Evolutionary conservation across 1,284 basidiomycete species (phyloP).

Genomic region (Microbotryum lychnidis-dioicae): DNA sequence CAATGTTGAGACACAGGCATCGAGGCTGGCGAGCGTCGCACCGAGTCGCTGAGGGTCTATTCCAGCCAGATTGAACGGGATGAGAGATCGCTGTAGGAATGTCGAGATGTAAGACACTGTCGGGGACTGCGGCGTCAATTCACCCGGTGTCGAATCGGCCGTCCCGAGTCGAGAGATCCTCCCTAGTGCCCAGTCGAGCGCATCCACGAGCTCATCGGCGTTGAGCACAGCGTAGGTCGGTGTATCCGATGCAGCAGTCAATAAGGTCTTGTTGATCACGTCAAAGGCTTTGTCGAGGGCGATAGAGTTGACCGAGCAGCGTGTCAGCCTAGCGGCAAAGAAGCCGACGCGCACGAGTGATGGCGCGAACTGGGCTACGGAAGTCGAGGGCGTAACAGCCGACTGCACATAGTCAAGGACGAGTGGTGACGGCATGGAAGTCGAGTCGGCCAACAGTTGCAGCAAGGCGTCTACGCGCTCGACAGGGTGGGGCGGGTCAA

Average conservation of each 20-base stretch:
- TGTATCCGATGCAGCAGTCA: not conserved
- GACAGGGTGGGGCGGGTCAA: too few relatives aligned
- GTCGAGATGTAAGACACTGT: not conserved
- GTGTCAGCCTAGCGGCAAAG: slow-evolving; percentile 1
- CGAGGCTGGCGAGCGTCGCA: too few relatives aligned
- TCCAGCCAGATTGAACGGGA: too few relatives aligned
- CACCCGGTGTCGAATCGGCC: not conserved
- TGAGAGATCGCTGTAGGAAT: not conserved
- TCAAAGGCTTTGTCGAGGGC: slow-evolving; percentile 2
- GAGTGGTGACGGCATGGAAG: not conserved
- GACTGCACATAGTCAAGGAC: not conserved
- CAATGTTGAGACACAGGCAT: not conserved
- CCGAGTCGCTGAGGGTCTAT: too few relatives aligned
- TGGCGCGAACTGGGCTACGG: not conserved
- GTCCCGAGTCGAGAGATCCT: not conserved
- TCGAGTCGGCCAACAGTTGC: too few relatives aligned
- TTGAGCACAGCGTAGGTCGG: not conserved
- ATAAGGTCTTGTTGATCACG: not conserved
- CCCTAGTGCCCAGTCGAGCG: slow-evolving; percentile 2
- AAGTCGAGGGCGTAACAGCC: not conserved
- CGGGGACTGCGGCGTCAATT: not conserved
- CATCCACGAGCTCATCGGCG: not conserved
- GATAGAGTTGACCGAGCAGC: not conserved
- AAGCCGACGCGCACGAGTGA: not conserved
- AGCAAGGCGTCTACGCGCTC: too few relatives aligned